These are phyloP conservation scores for Volutella citrinella DNA, from an alignment of 2,329 filamentous ascomycete species.

Conservation along the genomic window DNA sequence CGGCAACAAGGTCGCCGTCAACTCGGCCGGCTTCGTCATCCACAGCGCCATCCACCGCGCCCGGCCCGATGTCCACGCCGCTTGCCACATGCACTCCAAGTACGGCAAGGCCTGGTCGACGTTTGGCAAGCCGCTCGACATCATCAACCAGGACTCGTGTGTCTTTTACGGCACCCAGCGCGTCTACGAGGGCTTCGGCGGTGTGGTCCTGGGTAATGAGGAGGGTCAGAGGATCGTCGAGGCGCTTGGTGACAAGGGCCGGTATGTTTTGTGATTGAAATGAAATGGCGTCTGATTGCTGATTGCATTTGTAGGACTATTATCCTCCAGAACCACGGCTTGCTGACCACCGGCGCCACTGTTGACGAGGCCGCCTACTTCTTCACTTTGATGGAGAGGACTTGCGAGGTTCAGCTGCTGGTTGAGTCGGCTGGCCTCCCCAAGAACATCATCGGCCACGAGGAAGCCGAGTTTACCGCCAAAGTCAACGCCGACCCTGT, in stretches of 20 bases:
- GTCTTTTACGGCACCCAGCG: conserved; percentile 54
- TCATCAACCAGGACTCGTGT: conserved; percentile 57
- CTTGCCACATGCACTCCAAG: conserved; percentile 57
- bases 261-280: too few relatives aligned
- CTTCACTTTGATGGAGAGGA: conserved; percentile 41
- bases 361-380: conserved; percentile 65
- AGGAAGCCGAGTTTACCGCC: conserved; percentile 36
- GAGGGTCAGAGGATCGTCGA: conserved; percentile 57
- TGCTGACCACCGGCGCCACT: conserved; percentile 59
- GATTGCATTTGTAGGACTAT: too few relatives aligned
- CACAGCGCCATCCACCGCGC: conserved; percentile 58
- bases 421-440: conserved; percentile 22
- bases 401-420: conserved; percentile 29
- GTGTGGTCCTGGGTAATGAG: conserved; percentile 56
- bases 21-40: conserved; percentile 60
- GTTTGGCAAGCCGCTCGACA: conserved; percentile 54
- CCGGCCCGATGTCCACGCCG: conserved; percentile 54
- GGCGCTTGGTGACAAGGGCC: conserved; percentile 49
- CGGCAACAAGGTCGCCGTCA: conserved; percentile 51
- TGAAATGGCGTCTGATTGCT: too few relatives aligned
- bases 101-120: conserved; percentile 58
- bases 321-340: conserved; percentile 61
- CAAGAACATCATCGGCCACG: conserved; percentile 31
- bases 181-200: conserved; percentile 58
- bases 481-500: conserved; percentile 25